Conservation (phyloP, 176 grass and related monocot genomes). For the Elymus sibiricus region DNA sequence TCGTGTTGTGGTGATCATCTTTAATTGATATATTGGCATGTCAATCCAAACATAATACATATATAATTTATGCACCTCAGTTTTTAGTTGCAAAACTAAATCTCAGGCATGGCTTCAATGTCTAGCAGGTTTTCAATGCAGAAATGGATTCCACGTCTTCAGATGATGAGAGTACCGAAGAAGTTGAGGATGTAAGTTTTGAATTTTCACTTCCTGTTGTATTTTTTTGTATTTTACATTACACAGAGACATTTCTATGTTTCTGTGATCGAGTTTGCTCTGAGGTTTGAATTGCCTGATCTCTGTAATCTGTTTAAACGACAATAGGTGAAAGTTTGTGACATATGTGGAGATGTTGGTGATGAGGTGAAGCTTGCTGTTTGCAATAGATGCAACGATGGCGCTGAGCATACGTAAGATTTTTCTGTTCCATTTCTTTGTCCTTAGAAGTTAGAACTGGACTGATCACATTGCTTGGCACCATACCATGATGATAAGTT, state of each 20-base stretch:
- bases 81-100: neutral
- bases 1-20: neutral
- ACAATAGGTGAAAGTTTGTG: constrained; percentile 92
- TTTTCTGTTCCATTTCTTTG: constrained; percentile 3
- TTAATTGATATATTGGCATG: constrained; percentile 15
- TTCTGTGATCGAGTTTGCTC: neutral
- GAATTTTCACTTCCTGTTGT: constrained; percentile 12
- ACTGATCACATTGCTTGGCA: neutral
- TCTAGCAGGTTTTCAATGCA: constrained; percentile 12
- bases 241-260: neutral
- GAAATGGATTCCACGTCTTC: constrained; percentile 23
- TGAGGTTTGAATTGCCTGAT: constrained; percentile 19
- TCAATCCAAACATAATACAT: neutral
- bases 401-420: constrained; percentile 94
- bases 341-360: constrained; percentile 92
- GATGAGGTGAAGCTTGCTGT: constrained; percentile 80
- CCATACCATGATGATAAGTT: neutral
- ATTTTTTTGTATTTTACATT: constrained; percentile 22
- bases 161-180: constrained; percentile 41
- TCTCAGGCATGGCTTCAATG: constrained; percentile 10
- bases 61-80: neutral
- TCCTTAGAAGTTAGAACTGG: neutral
- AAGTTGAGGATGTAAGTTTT: constrained; percentile 78
- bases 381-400: constrained; percentile 90
- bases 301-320: constrained; percentile 24